phyloP scores from a whole-genome alignment of 805 yeast genomes.

The Cyberlindnera amylophila region DNA sequence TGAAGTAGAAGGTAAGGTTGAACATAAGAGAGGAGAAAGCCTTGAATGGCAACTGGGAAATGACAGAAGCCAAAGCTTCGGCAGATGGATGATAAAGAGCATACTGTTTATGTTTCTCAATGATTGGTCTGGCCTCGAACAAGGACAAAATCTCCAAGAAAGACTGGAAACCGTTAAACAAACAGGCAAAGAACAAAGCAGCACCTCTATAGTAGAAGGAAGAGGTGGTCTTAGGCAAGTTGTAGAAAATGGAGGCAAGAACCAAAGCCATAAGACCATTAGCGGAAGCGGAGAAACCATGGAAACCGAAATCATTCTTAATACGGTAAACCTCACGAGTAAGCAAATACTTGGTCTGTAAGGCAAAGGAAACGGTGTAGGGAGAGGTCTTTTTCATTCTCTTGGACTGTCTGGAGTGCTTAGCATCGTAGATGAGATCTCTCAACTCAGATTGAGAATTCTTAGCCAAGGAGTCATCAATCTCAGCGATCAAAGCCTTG shows the following conservation, averaged over 20 bases:
- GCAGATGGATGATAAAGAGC: slow-evolving; percentile 61
- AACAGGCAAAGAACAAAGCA: slow-evolving; percentile 61
- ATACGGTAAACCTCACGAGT: slow-evolving; percentile 46
- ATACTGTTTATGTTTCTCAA: slow-evolving; percentile 55
- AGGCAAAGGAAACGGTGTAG: slow-evolving; percentile 46
- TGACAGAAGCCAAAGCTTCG: slow-evolving; percentile 57
- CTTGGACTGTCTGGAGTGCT: slow-evolving; percentile 49
- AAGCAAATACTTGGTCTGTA: slow-evolving; percentile 48
- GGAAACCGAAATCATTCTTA: slow-evolving; percentile 46
- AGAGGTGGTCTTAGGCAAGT: slow-evolving; percentile 38
- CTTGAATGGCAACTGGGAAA: slow-evolving; percentile 57
- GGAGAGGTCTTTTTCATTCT: slow-evolving; percentile 45
- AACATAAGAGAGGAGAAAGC: slow-evolving; percentile 40
- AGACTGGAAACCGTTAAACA: slow-evolving; percentile 60
- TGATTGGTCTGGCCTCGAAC: slow-evolving; percentile 42
- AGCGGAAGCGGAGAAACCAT: slow-evolving; percentile 38
- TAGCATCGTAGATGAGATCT: slow-evolving; percentile 38
- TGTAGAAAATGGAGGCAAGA: slow-evolving; percentile 55
- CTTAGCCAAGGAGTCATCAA: slow-evolving; percentile 8
- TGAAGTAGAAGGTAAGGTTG: slow-evolving; percentile 48
- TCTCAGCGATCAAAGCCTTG: slow-evolving; percentile 10
- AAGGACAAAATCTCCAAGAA: slow-evolving; percentile 46
- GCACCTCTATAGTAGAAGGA: slow-evolving; percentile 57
- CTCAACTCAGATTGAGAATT: slow-evolving; percentile 34
- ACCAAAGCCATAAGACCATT: slow-evolving; percentile 52